Percentiles rank a stretch among this genome's conserved stretches.
Evolutionary conservation across 2,329 filamentous ascomycete species (phyloP).

Genomic region (Xylaria sp.): DNA sequence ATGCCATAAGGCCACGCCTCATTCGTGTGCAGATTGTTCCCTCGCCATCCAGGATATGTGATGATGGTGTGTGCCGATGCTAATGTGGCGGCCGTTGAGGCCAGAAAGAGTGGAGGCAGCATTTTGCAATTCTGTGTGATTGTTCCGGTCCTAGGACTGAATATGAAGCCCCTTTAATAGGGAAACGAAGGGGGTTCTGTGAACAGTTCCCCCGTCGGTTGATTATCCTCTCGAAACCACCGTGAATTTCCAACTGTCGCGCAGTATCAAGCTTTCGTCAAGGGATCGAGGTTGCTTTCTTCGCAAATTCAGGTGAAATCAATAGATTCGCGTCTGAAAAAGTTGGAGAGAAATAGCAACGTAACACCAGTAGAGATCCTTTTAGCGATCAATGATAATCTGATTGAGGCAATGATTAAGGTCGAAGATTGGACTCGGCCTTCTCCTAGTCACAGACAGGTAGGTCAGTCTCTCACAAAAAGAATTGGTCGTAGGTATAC

Average conservation of each 20-base stretch:
- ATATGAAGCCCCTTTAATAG: slow-evolving; percentile 7
- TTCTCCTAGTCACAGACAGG: slow-evolving; percentile 16
- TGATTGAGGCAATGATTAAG: slow-evolving; percentile 9
- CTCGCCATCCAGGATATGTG: slow-evolving; percentile 87
- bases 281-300: background rate
- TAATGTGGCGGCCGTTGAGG: slow-evolving; percentile 60
- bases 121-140: slow-evolving; percentile 50
- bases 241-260: background rate
- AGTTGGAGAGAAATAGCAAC: background rate
- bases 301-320: too few relatives aligned
- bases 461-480: slow-evolving; percentile 17
- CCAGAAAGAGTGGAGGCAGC: slow-evolving; percentile 58
- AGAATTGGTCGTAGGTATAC: slow-evolving; percentile 5
- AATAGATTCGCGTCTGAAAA: background rate
- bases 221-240: slow-evolving; percentile 7
- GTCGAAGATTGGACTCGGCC: background rate
- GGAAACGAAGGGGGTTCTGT: slow-evolving; percentile 10
- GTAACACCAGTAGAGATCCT: slow-evolving; percentile 13
- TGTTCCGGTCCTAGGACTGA: background rate
- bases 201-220: slow-evolving; percentile 8
- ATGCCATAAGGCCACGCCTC: slow-evolving; percentile 86
- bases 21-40: slow-evolving; percentile 85
- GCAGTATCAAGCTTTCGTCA: background rate
- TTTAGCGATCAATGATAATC: slow-evolving; percentile 9
- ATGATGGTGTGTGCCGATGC: slow-evolving; percentile 81